Percentiles rank a stretch among this genome's conserved stretches.
phyloP scores from a whole-genome alignment of 495 filamentous ascomycete species.

The Penicillium bovifimosum region DNA sequence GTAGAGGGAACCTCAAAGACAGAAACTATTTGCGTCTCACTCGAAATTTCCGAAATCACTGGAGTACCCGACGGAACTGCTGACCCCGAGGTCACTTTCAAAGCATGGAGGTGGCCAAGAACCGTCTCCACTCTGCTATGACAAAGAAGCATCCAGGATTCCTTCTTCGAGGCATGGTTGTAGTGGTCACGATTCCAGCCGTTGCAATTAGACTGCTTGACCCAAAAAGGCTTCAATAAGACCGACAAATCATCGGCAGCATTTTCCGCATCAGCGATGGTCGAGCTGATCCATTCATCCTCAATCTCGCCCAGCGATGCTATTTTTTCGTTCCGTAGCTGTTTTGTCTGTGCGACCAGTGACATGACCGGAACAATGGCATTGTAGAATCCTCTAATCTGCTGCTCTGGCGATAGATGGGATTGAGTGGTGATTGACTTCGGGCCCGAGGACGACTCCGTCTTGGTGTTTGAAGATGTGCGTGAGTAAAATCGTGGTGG shows the following conservation, averaged over 20 bases:
- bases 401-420: not conserved
- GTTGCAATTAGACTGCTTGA: not conserved
- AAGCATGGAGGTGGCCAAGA: not conserved
- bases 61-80: not conserved
- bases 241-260: not conserved
- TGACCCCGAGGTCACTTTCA: not conserved
- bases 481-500: not conserved
- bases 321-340: not conserved
- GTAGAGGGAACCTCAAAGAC: not conserved
- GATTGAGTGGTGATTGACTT: not conserved
- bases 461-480: not conserved
- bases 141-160: not conserved
- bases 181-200: not conserved
- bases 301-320: not conserved
- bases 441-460: not conserved
- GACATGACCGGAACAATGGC: not conserved
- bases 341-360: not conserved
- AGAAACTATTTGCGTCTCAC: not conserved
- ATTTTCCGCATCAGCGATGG: not conserved
- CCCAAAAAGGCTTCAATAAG: not conserved
- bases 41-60: not conserved
- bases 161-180: not conserved
- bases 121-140: not conserved
- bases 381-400: not conserved
- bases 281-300: conserved; percentile 5